These are phyloP conservation scores for Scenedesmus sp. DNA, from an alignment of 163 green algal species.

Conservation along the genomic window DNA sequence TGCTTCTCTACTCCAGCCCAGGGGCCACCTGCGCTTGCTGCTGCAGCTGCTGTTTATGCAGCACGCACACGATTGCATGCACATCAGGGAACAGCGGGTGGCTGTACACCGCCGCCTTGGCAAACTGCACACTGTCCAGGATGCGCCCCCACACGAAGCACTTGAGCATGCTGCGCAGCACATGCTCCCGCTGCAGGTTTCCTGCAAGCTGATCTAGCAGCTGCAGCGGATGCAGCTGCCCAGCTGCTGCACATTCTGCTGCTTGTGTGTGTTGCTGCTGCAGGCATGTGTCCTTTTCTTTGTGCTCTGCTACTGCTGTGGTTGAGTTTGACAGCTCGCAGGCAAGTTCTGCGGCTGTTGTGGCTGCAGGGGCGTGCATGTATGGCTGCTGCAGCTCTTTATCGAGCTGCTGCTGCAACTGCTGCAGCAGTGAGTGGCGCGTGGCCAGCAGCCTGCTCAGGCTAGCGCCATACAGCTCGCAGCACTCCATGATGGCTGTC, in stretches of 20 bases:
- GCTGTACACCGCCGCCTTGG: slow-evolving; percentile 13
- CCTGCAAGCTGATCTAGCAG: slow-evolving; percentile 4
- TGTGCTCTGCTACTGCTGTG: no score
- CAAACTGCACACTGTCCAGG: slow-evolving; percentile 13
- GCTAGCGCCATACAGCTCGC: no score
- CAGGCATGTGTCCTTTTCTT: not conserved
- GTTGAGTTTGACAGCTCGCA: no score
- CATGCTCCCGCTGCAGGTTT: slow-evolving; percentile 20
- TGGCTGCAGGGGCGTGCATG: not conserved
- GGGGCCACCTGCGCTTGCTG: not conserved
- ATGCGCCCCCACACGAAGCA: slow-evolving; percentile 37
- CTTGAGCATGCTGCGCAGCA: slow-evolving; percentile 37
- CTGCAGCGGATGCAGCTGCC: not conserved
- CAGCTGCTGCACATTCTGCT: not conserved
- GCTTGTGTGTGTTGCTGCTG: not conserved
- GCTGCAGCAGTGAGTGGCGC: not conserved
- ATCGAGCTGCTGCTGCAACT: not conserved
- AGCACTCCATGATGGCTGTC: no score
- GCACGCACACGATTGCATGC: not conserved
- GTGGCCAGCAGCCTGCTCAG: not conserved
- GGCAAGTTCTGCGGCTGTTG: no score
- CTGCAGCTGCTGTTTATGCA: not conserved
- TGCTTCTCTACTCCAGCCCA: no score
- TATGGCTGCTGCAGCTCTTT: no score
- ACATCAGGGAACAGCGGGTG: not conserved